Evolutionary conservation across 345 rosid species (phyloP), one percentile per base, ranked within the genome.

Genomic region (Ceriops zippeliana): DNA sequence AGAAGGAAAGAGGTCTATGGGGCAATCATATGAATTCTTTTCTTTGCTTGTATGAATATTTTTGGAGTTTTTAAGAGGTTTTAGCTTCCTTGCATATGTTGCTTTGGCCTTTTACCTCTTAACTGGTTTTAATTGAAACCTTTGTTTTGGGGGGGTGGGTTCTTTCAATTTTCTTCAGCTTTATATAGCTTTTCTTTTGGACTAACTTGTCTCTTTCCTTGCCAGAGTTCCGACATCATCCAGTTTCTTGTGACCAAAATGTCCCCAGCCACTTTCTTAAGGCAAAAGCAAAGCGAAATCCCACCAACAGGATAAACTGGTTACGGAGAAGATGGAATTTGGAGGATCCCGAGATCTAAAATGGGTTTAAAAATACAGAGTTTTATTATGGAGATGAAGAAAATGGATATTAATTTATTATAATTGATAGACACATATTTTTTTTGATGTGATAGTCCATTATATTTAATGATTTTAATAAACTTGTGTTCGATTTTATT

Each of bases 191-290:
- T 53, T 21, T 21, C 64, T 59, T 72, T 61, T 8, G 60, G 31
- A 65, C 54, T 24, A 27, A 24, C 21, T n/a, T 75, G 73, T 76
- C 83, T 68, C 63, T 72, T 76, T 76, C 76, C 83, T 69, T 56
- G 70, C 51, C 75, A 15, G 49, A 49, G 19, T 42, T 76, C 61
- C 62, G 61, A 27, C 52, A 31, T 20, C 49, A 38, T 38, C 63
- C 8, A 7, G 6, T 17, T 38, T 62, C n/a, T 20, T 24, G 20
- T 73, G 60, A 67, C 84, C 30, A 52, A 67, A 71, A 67, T 75
- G 72, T 69, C 80, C 80, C 75, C 71, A 5, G 35, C 77, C 74
- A 52, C 86, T 90, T 86, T 80, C 91, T 90, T 86, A 81, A 68
- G 61, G 64, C 76, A 81, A 86, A 86, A 82, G 96, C 75, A 90